A percentile compares a stretch with the other conserved stretches of the same genome.
These are phyloP conservation scores for Candida anglica DNA, from an alignment of 805 yeast genomes.

Conservation along the genomic window DNA sequence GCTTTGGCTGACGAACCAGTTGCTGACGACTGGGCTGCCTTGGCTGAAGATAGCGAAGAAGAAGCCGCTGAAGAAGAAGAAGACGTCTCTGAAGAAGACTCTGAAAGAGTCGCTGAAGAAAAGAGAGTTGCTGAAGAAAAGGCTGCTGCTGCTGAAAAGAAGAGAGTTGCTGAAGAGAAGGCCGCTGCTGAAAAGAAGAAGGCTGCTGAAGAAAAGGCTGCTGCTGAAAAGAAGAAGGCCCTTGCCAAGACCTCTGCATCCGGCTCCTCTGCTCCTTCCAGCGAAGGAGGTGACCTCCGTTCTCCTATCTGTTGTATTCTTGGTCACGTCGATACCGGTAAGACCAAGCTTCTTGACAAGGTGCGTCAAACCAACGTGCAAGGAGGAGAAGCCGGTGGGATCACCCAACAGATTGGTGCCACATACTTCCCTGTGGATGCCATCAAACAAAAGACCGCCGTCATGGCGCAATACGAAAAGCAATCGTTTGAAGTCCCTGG, in stretches of 20 bases:
- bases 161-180: constrained; percentile 24
- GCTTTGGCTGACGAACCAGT: constrained; percentile 57
- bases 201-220: constrained; percentile 19
- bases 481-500: constrained; percentile 95
- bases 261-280: constrained; percentile 21
- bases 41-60: constrained; percentile 27
- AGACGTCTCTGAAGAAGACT: constrained; percentile 21
- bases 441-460: constrained; percentile 84
- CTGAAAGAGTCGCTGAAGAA: constrained; percentile 26
- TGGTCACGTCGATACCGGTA: constrained; percentile 99
- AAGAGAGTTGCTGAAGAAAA: constrained; percentile 28
- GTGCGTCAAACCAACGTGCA: constrained; percentile 98
- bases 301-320: constrained; percentile 98
- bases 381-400: constrained; percentile 99
- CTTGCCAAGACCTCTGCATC: constrained; percentile 21
- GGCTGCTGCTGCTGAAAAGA: constrained; percentile 24
- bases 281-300: constrained; percentile 72
- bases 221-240: constrained; percentile 20
- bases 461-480: constrained; percentile 83
- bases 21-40: constrained; percentile 47
- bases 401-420: constrained; percentile 99
- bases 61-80: constrained; percentile 19
- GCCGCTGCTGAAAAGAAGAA: constrained; percentile 20
- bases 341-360: constrained; percentile 93
- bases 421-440: constrained; percentile 98